Conservation (phyloP, 805 yeast genomes). For the Saccharomycopsis javanensis region DNA sequence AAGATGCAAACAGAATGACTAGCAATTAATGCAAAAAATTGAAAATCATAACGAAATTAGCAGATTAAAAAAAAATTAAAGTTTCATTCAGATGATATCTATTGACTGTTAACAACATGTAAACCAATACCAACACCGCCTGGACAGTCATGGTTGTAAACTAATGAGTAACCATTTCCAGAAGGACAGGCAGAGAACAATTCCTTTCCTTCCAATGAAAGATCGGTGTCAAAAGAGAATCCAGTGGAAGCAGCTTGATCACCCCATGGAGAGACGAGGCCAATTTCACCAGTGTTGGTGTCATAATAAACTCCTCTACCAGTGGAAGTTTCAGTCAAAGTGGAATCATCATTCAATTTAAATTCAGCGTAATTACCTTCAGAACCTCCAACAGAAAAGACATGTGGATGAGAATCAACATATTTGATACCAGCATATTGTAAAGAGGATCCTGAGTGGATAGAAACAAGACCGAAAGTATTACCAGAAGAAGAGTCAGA, state of each 20-base stretch:
- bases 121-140: conserved; percentile 3
- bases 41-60: not conserved
- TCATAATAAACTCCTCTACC: conserved; percentile 1
- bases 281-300: conserved; percentile 4
- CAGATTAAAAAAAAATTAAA: too few relatives aligned
- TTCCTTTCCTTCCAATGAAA: not conserved
- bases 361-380: not conserved
- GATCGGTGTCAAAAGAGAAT: not conserved
- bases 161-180: conserved; percentile 2
- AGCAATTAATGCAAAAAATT: not conserved
- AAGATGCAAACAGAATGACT: not conserved
- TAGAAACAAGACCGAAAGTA: conserved; percentile 1
- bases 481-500: not conserved
- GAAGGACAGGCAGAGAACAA: conserved; percentile 4
- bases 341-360: not conserved
- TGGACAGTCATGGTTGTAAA: not conserved
- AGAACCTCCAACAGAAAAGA: conserved; percentile 5
- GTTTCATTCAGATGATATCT: not conserved
- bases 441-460: conserved; percentile 1
- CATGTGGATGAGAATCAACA: conserved; percentile 2
- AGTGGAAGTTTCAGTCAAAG: not conserved
- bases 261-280: conserved; percentile 3
- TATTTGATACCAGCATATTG: not conserved
- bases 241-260: conserved; percentile 4
- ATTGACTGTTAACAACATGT: not conserved